Evolutionary conservation across 192 early-diverging fungal genomes (phyloP), one percentile per base, ranked within the genome.

Genomic region (Diversispora eburnea): DNA sequence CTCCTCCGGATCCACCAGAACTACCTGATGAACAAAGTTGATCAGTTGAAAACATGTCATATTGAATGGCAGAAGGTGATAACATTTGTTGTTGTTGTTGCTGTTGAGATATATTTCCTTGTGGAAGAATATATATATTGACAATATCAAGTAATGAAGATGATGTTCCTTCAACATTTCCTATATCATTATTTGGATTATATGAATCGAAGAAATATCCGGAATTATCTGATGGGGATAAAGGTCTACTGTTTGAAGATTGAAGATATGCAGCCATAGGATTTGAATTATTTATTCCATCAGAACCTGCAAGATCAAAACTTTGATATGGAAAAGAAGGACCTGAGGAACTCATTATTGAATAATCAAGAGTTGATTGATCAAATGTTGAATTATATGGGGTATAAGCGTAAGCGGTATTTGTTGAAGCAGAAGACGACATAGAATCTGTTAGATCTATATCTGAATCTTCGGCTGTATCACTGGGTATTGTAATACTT

Each of bases 401-500:
- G 13, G 43, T 12, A 17, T 52, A 64, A 3, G 59, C 41, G 64
- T 42, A 73, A 33, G 5, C 51, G 10, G 59, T 61, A 9, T 33
- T 15, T 10, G 33, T 70, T 43, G 56, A 58, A 8, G 17, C 15
- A 39, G 70, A 72, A 0, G 70, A 59, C 5, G 70, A 72, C 56
- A 72, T 47, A 43, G 72, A 65, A 41, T 73, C 72, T 0, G 72
- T 9, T 51, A 73, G 52, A 9, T 73, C 72, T 9, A 19, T 25
- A 52, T 73, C 61, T 19, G 72, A 73, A 3, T 73, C 72, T 54
- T 73, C 72, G 13, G 46, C 10, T 9, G 61, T 62, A 42, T 73
- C 72, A 20, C 2, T 73, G 3, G 72, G 72, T 41, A 73, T 73
- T 49, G 60, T 73, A 15, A 73, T 73, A 33, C 69, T 71, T 13